Base-by-base conservation (phyloP, 345 rosid species). In the Aquilaria yunnanensis region DNA sequence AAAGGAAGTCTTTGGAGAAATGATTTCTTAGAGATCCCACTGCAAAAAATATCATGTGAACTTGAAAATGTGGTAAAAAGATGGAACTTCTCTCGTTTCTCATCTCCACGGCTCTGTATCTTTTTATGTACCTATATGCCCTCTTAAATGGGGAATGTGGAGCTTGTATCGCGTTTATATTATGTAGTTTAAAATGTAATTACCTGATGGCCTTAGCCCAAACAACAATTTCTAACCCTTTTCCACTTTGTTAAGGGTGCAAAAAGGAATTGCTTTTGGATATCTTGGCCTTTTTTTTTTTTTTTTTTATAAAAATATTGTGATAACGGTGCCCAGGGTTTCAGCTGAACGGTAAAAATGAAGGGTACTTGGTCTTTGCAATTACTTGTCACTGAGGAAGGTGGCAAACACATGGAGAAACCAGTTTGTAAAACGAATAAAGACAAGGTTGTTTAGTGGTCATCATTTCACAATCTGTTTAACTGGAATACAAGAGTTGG, bases 151-250 rank as follows among this genome's bases (percentile, higher is more conserved):
- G 59, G 61, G 63, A 61, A 68, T 37, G 48, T 62, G 62, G 50
- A 68, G 72, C 62, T 56, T 61, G 66, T 62, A 34, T 47, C 16
- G 47, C 37, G 43, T 47, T 14, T 50, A 6, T 62, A 56, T n/a
- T 31, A 62, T 57, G 43, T 32, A 29, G 56, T 49, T 49, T 56
- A 41, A n/a, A 52, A 45, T 62, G 56, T 41, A 29, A 29, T 49
- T 41, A 51, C 41, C 41, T 41, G 30, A 37, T 62, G 47, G 33
- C 64, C 56, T 49, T 50, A 32, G 49, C 32, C 47, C 33, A 29
- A 50, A 34, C 8, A 12, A 29, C 16, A 12, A 12, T 11, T 14
- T 30, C 32, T 23, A 30, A 30, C 13, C 16, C 45, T 47, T 32
- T 53, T 32, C 59, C 37, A 62, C 48, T 51, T 16, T 32, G 29